Evolutionary conservation across 106 monocot genomes (phyloP), one percentile per base, ranked within the genome.

Genomic region (Agapanthus africanus): DNA sequence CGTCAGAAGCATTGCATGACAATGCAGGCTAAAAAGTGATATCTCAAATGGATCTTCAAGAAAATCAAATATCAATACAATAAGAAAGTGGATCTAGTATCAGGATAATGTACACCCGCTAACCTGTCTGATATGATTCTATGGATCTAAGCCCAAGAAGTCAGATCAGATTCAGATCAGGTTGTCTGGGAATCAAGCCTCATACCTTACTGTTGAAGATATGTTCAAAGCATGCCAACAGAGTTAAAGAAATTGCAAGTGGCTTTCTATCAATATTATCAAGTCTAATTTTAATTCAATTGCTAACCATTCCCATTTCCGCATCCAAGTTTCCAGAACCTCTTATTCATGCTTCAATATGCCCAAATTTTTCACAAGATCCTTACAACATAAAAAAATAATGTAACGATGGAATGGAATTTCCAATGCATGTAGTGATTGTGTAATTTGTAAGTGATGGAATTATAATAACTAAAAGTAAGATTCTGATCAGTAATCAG

Each of bases 391-490:
- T n/a, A n/a, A n/a, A n/a, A n/a, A n/a, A n/a, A n/a, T n/a, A n/a
- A n/a, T n/a, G n/a, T n/a, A n/a, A n/a, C n/a, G n/a, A n/a, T n/a
- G n/a, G n/a, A n/a, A n/a, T n/a, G n/a, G n/a, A n/a, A n/a, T n/a
- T n/a, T 36, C 19, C 21, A 63, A 27, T 37, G 21, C 37, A 36
- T 15, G 15, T 13, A 63, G 19, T 63, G n/a, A 63, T 37, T 37
- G 14, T 21, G 2, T 32, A 32, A 13, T 3, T n/a, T 5, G 1
- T 30, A 27, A 18, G 14, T 32, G 7, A 68, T 50, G 34, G 3
- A n/a, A 50, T 50, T 9, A 50, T 68, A 50, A 26, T 47, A 68
- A 33, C 46, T 34, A n/a, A 18, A 66, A 32, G 21, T 32, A 50
- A 47, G 18, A 40, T 49, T 50, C 8, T 33, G 21, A 49, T 15